phyloP scores from a whole-genome alignment of 2,329 filamentous ascomycete genomes.

The Fusarium vanettenii region DNA sequence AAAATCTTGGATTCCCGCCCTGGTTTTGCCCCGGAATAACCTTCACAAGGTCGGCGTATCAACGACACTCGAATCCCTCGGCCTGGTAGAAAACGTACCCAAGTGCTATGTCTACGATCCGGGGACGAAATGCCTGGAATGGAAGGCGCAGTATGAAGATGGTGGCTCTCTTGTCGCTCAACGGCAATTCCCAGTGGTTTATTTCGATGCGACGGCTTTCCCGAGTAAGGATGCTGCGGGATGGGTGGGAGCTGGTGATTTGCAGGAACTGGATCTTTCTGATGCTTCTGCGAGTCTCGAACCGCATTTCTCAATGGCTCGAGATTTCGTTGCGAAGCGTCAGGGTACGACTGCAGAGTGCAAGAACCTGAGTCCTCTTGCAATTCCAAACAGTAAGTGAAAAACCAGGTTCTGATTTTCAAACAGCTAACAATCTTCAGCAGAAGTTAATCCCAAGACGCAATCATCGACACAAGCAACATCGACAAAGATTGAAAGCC shows the following conservation, averaged over 20 bases:
- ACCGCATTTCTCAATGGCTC: neutral
- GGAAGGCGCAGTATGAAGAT: neutral
- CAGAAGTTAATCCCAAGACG: neutral
- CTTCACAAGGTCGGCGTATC: neutral
- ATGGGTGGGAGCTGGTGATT: neutral
- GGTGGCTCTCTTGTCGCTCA: neutral
- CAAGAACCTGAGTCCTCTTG: neutral
- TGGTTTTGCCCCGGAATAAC: neutral
- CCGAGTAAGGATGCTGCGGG: neutral
- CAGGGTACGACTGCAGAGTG: neutral
- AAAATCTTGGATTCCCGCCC: conserved; percentile 6
- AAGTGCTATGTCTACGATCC: conserved; percentile 6
- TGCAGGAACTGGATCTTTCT: neutral
- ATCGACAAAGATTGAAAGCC: neutral
- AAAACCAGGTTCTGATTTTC: neutral
- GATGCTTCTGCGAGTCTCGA: neutral
- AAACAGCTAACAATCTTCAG: neutral
- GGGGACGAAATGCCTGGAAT: neutral
- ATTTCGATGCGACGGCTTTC: neutral
- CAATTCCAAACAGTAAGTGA: neutral
- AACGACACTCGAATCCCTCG: neutral
- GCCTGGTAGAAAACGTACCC: conserved; percentile 3
- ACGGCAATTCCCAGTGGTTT: conserved; percentile 1
- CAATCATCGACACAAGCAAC: neutral
- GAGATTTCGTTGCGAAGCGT: neutral